Evolutionary conservation across 352 stramenopile species (phyloP).

Genomic region (Detonula confervacea): DNA sequence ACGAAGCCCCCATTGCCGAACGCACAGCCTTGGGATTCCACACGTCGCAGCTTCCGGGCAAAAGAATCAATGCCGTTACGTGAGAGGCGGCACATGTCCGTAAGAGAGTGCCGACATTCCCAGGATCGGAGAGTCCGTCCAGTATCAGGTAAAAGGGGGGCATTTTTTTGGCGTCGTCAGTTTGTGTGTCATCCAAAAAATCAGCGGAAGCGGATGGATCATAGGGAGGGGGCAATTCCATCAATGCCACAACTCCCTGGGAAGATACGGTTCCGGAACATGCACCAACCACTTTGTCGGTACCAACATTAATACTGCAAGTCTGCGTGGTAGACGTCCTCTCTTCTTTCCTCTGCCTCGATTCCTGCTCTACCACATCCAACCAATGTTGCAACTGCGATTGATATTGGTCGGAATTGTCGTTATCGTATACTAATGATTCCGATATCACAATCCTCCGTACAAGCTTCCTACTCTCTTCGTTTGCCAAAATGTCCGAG

Average conservation of each 20-base stretch:
- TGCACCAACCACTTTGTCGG: slow-evolving; percentile 62
- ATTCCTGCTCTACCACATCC: slow-evolving; percentile 37
- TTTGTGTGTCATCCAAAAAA: slow-evolving; percentile 18
- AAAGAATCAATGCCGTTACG: slow-evolving; percentile 67
- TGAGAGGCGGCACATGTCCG: slow-evolving; percentile 66
- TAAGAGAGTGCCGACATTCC: slow-evolving; percentile 84
- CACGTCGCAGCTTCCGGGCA: slow-evolving; percentile 77
- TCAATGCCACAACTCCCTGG: slow-evolving; percentile 77
- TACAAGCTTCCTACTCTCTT: slow-evolving; percentile 60
- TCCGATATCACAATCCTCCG: slow-evolving; percentile 69
- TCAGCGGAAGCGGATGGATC: slow-evolving; percentile 3
- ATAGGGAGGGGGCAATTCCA: slow-evolving; percentile 53
- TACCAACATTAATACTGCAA: slow-evolving; percentile 60
- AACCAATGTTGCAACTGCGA: slow-evolving; percentile 38
- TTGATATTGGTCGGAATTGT: slow-evolving; percentile 34
- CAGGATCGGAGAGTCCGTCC: slow-evolving; percentile 83
- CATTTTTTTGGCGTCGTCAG: neutral
- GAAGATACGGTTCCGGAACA: slow-evolving; percentile 75
- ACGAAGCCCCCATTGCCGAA: slow-evolving; percentile 75
- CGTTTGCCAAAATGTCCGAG: slow-evolving; percentile 76
- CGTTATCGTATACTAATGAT: slow-evolving; percentile 25
- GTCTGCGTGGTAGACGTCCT: neutral
- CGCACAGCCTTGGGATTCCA: slow-evolving; percentile 82
- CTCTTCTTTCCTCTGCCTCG: slow-evolving; percentile 23
- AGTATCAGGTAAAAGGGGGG: slow-evolving; percentile 74